Base-by-base conservation (phyloP, 805 yeast species). In the Scheffersomyces ergatensis region DNA sequence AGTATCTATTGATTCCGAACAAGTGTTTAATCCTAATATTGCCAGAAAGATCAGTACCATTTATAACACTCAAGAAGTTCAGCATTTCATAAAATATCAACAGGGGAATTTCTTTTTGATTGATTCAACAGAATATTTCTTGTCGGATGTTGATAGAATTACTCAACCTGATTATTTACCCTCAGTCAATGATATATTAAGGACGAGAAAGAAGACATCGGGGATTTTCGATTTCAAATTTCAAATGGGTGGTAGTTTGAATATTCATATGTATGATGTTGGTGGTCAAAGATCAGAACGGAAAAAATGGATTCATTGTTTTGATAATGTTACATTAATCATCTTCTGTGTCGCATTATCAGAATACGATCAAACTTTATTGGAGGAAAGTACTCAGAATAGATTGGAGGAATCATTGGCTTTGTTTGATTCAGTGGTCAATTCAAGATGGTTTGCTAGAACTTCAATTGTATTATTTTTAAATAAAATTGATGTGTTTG, bases 251-350 rank as follows among this genome's bases (percentile, higher is more conserved):
- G 47, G 53, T 24, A 71, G 71, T 5, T 53, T 69, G 17, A 65
- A 62, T 38, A 63, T 70, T 27, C 76, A 70, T 51, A 70, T 70
- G 76, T 70, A 55, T 55, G 97, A 90, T 61, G 97, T 90, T 36
- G 97, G 97, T 47, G 97, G 97, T 1, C 99, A 93, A 63, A 74
- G 99, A 53, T 82, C 95, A 3, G 99, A 93, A 67, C 81, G 99
- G 39, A 87, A 86, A 56, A 92, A 93, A 63, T 93, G 99, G 99
- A 89, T 93, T 46, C 95, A 93, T 63, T 88, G 96, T 57, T 93
- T 93, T 54, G 96, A 89, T 61, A 89, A 89, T 52, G 97, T 90
- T 25, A 85, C 96, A 0, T 72, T 86, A 35, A 84, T 90, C 37
- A 87, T 90, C 44, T 90, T 89, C 58, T 89, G 97, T 62, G 96